phyloP scores from a whole-genome alignment of 495 filamentous ascomycete genomes.

The Xylaria longipes region DNA sequence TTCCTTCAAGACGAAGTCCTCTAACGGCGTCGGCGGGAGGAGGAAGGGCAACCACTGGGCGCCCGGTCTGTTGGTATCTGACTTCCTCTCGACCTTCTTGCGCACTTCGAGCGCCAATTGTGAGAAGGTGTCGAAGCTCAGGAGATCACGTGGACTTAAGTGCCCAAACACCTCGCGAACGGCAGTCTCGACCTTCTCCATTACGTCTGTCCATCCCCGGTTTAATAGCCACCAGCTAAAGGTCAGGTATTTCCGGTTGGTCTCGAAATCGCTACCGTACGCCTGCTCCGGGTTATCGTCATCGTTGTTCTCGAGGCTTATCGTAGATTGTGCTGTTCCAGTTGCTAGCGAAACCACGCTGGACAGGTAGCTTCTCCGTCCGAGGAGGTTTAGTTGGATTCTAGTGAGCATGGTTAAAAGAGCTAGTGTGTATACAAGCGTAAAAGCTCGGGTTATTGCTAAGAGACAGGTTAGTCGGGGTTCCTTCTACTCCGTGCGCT shows the following conservation, averaged over 20 bases:
- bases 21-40: constrained; percentile 77
- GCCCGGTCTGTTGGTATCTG: constrained; percentile 65
- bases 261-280: constrained; percentile 90
- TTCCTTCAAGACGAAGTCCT: constrained; percentile 81
- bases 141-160: constrained; percentile 84
- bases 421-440: constrained; percentile 87
- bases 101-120: constrained; percentile 79
- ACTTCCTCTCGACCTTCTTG: constrained; percentile 80
- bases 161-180: constrained; percentile 87
- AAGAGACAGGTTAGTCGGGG: constrained; percentile 37
- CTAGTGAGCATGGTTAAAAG: constrained; percentile 91
- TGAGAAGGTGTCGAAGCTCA: constrained; percentile 78
- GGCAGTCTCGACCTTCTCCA: constrained; percentile 75
- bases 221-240: constrained; percentile 99
- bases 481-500: background rate
- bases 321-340: constrained; percentile 66
- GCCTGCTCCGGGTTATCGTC: constrained; percentile 79
- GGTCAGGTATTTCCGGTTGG: constrained; percentile 89
- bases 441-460: constrained; percentile 92
- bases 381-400: constrained; percentile 96
- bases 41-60: constrained; percentile 82
- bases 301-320: constrained; percentile 87
- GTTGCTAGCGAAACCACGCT: constrained; percentile 88
- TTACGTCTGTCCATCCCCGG: constrained; percentile 82
- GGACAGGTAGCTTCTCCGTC: constrained; percentile 91